Conservation (phyloP, 2,329 filamentous ascomycete genomes). For the Ceratocystis eucalypticola region DNA sequence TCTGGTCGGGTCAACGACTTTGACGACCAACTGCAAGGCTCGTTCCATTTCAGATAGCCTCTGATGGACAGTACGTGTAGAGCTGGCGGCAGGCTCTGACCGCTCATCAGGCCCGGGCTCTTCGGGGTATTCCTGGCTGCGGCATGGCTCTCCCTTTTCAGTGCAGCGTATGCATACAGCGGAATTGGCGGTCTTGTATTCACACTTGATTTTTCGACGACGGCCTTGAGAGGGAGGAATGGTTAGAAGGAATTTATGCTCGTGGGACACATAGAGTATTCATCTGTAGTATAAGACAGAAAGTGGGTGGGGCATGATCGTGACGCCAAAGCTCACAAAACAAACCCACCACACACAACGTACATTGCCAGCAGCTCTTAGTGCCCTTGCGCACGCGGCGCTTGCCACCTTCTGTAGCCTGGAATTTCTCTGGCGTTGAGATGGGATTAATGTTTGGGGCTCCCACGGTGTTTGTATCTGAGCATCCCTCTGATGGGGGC, state of each 20-base stretch:
- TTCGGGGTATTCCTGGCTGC: slow-evolving; percentile 37
- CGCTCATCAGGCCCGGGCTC: slow-evolving; percentile 20
- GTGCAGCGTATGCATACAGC: slow-evolving; percentile 35
- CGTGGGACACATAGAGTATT: too few species aligned
- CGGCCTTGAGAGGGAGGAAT: slow-evolving; percentile 22
- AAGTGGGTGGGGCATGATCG: too few species aligned
- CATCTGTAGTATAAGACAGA: too few species aligned
- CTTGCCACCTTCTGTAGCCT: slow-evolving; percentile 15
- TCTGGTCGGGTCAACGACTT: slow-evolving; percentile 3
- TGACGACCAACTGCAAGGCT: slow-evolving; percentile 12
- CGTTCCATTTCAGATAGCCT: slow-evolving; percentile 17
- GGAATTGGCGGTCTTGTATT: slow-evolving; percentile 31
- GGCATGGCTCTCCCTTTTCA: slow-evolving; percentile 31
- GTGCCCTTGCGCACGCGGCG: slow-evolving; percentile 39
- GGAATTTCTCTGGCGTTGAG: not conserved
- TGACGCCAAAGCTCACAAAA: not conserved
- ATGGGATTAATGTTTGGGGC: not conserved
- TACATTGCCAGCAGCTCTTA: slow-evolving; percentile 47
- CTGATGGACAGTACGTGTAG: slow-evolving; percentile 14
- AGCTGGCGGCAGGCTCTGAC: not conserved
- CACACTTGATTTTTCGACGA: slow-evolving; percentile 41
- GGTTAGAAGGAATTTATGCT: not conserved
- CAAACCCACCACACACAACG: slow-evolving; percentile 22
- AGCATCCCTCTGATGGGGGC: slow-evolving; percentile 7
- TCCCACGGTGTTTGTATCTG: not conserved